Evolutionary conservation across 768 basidiomycete genomes (phyloP).

Genomic region (Trametopsis cervina): DNA sequence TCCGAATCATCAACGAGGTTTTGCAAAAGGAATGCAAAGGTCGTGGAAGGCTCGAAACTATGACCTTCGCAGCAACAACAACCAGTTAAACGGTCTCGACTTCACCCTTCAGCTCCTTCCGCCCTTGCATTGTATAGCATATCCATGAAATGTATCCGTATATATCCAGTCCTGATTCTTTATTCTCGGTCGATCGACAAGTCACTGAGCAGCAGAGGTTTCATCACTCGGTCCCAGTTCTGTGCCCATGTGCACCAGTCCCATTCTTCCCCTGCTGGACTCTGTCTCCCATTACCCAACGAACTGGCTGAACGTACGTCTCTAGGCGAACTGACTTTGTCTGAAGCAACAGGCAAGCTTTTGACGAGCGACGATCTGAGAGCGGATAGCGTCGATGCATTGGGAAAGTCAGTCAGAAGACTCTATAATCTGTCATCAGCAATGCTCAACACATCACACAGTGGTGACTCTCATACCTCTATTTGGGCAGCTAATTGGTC

Average conservation of each 20-base stretch:
- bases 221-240: conserved; percentile 71
- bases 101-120: not conserved
- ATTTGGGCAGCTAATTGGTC: conserved; percentile 66
- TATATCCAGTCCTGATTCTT: not conserved
- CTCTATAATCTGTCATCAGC: conserved; percentile 31
- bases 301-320: conserved; percentile 3
- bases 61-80: conserved; percentile 63
- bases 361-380: conserved; percentile 46
- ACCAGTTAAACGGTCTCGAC: conserved; percentile 9
- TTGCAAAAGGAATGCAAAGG: conserved; percentile 90
- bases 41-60: conserved; percentile 77
- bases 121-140: not conserved
- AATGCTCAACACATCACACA: not conserved
- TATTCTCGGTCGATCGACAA: conserved; percentile 10
- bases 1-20: conserved; percentile 83
- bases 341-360: conserved; percentile 2
- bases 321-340: not conserved
- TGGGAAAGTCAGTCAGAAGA: conserved; percentile 56
- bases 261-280: conserved; percentile 28
- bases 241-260: conserved; percentile 78
- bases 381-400: conserved; percentile 38
- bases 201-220: conserved; percentile 43
- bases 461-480: conserved; percentile 37
- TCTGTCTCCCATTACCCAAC: not conserved
- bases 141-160: not conserved